phyloP scores from a whole-genome alignment of 169 alveolate genomes.

The Plasmodium vinckei region DNA sequence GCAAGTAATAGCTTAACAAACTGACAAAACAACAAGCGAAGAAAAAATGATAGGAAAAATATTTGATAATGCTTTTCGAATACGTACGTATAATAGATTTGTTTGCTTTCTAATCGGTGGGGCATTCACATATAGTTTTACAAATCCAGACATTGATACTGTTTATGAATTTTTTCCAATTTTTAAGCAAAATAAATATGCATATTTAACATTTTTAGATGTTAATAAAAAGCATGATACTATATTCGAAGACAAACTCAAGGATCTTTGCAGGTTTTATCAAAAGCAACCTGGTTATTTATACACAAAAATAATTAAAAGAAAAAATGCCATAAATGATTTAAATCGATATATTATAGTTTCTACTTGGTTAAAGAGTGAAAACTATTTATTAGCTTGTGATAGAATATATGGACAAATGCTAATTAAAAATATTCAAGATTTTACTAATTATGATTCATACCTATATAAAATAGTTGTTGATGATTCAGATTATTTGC shows the following conservation, averaged over 20 bases:
- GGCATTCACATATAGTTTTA: conserved; percentile 76
- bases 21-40: too few relatives aligned
- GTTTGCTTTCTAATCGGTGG: conserved; percentile 77
- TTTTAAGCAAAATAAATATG: conserved; percentile 83
- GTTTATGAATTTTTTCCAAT: conserved; percentile 83
- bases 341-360: conserved; percentile 78
- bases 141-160: conserved; percentile 85
- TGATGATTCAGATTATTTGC: conserved; percentile 81
- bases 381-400: conserved; percentile 65
- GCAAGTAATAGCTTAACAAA: too few relatives aligned
- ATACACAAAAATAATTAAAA: conserved; percentile 43
- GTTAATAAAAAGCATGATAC: conserved; percentile 72
- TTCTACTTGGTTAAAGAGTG: conserved; percentile 83
- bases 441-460: conserved; percentile 76
- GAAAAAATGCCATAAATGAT: conserved; percentile 28
- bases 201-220: conserved; percentile 81
- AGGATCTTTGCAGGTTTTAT: conserved; percentile 81
- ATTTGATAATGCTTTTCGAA: conserved; percentile 70
- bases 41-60: conserved; percentile 72
- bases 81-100: conserved; percentile 57
- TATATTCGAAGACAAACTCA: conserved; percentile 81
- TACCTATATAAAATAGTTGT: conserved; percentile 83
- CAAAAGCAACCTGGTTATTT: conserved; percentile 84
- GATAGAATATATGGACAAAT: conserved; percentile 68
- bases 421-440: conserved; percentile 62